Percentiles rank a stretch among this genome's conserved stretches.
Evolutionary conservation across 257 asterid genomes (phyloP).

Genomic region (Capsicum baccatum): DNA sequence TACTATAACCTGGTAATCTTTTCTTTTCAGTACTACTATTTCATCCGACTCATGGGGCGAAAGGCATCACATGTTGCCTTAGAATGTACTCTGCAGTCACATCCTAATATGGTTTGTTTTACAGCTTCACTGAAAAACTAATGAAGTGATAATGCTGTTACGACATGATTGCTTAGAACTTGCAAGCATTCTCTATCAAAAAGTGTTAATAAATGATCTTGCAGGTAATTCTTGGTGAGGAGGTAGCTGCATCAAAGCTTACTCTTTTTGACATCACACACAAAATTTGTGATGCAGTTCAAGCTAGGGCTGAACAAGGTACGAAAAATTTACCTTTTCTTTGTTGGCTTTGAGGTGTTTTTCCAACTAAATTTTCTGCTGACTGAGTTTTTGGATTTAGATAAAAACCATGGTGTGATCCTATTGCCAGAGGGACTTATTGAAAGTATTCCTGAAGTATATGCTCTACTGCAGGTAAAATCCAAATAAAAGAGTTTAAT

Average conservation of each 20-base stretch:
- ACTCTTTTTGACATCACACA: slow-evolving; percentile 95
- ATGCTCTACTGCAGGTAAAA: slow-evolving; percentile 86
- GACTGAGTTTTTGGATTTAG: slow-evolving; percentile 49
- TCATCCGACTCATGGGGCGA: slow-evolving; percentile 96
- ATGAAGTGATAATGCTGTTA: background rate
- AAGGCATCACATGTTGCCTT: slow-evolving; percentile 97
- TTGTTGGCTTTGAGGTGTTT: slow-evolving; percentile 26
- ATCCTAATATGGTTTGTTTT: slow-evolving; percentile 86
- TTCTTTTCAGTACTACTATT: slow-evolving; percentile 82
- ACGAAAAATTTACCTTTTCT: slow-evolving; percentile 28
- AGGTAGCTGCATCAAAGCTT: slow-evolving; percentile 93
- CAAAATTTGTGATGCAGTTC: slow-evolving; percentile 95
- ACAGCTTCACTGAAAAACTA: background rate
- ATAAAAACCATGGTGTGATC: slow-evolving; percentile 92
- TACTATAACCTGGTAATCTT: slow-evolving; percentile 27
- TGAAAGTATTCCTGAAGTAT: slow-evolving; percentile 95
- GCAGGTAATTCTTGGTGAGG: slow-evolving; percentile 97
- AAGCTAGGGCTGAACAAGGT: slow-evolving; percentile 94
- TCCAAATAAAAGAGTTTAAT: background rate
- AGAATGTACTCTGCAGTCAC: slow-evolving; percentile 97
- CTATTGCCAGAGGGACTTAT: slow-evolving; percentile 97
- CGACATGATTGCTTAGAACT: background rate
- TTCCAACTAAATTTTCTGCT: slow-evolving; percentile 29
- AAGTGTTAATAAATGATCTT: slow-evolving; percentile 22
- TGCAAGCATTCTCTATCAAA: background rate